Evolutionary conservation across 2,329 filamentous ascomycete species (phyloP), one percentile per base, ranked within the genome.

Genomic region (Fusarium sp.): DNA sequence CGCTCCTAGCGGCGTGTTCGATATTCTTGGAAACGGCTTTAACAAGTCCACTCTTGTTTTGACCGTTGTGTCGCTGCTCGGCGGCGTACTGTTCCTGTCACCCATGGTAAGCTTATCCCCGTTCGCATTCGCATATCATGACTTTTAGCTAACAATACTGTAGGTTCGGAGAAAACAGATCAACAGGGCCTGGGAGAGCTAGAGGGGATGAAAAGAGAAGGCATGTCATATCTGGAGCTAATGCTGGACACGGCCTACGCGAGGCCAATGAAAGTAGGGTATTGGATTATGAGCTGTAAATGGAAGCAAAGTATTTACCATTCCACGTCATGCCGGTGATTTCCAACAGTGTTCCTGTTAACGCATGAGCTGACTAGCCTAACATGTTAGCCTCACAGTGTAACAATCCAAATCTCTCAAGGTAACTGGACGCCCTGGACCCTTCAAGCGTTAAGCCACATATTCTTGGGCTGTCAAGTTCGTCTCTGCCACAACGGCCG

Each of bases 1-100:
- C 12, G 88, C 91, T n/a, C 96, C 96, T 1, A 97, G 93, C 78
- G 89, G 91, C 71, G 87, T 91, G 17, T 99, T 99, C 78, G 96
- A 99, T 80, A 88, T 98, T 40, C 82, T 99, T 17, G 96, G 94
- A 65, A 96, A 94, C 79, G 92, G 93, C 4, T 99, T 99, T 79
- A 96, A 95, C 77, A 97, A 97, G 83, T 76, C 94, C 56, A 91
- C 94, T 71, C 87, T 99, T 75, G 78, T 97, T 36, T 84, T 87
- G 17, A 99, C 96, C 1, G 94, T 99, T 36, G 83, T 91, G 39
- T 95, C 93, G 19, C 83, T 98, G 70, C 87, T 87, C 44, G 84
- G 87, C 38, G 94, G 93, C 44, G 95, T 97, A 17, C 78, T 89
- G 67, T 86, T 92, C 56, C 82, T 98, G 74, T 90, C 90, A 52